Conservation (phyloP, 768 basidiomycete species). For the Phlebiopsis gigantea region DNA sequence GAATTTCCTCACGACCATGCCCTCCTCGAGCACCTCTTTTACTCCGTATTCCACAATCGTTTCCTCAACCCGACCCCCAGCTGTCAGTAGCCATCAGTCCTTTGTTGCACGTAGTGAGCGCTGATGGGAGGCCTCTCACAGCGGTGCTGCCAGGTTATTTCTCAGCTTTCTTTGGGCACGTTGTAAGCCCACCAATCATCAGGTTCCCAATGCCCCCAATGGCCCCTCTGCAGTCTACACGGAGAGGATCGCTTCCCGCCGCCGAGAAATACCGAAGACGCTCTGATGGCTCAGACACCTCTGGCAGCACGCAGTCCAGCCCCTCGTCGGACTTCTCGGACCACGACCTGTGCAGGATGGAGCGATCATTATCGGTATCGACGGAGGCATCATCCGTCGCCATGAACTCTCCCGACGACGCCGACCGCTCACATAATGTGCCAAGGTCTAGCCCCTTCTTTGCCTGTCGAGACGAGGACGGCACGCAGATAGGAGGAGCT, state of each 20-base stretch:
- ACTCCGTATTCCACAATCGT: conserved; percentile 61
- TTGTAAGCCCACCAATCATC: conserved; percentile 53
- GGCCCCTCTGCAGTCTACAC: conserved; percentile 52
- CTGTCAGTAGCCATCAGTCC: conserved; percentile 34
- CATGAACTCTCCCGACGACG: background rate
- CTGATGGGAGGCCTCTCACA: conserved; percentile 22
- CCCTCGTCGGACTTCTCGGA: background rate
- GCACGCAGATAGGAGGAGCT: conserved; percentile 6
- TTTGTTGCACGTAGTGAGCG: background rate
- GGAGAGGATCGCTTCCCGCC: background rate
- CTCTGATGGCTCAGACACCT: background rate
- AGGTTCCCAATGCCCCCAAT: conserved; percentile 68
- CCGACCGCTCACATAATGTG: background rate
- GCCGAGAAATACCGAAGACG: background rate
- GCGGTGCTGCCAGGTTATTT: conserved; percentile 67
- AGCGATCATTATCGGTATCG: background rate
- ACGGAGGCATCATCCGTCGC: background rate
- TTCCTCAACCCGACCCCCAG: conserved; percentile 71
- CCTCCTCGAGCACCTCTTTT: conserved; percentile 60
- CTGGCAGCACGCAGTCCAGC: background rate
- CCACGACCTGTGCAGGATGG: background rate
- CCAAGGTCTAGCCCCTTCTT: background rate
- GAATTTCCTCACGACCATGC: conserved; percentile 59
- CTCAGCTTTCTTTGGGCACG: conserved; percentile 66
- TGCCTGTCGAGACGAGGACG: background rate